Evolutionary conservation across 2,329 filamentous ascomycete genomes (phyloP).

Genomic region (Calonectria hawksworthii): DNA sequence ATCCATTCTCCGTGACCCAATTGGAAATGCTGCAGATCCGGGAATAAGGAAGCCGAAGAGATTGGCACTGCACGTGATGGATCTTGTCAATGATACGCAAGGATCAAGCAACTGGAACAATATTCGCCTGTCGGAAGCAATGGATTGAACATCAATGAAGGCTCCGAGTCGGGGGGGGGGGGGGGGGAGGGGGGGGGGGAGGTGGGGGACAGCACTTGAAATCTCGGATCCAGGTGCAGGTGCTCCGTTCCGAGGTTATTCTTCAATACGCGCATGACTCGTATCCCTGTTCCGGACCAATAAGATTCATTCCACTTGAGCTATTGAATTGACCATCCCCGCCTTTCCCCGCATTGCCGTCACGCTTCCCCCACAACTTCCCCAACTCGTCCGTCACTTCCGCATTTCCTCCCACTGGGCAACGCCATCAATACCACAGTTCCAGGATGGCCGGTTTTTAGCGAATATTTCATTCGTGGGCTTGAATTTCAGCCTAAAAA

Average conservation of each 20-base stretch:
- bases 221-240: not conserved
- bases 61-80: not conserved
- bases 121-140: conserved; percentile 4
- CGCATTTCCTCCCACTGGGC: conserved; percentile 46
- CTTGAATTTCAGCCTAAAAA: conserved; percentile 30
- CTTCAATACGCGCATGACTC: not conserved
- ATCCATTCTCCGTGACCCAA: conserved; percentile 22
- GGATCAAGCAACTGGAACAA: not conserved
- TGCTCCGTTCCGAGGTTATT: conserved; percentile 7
- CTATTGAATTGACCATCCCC: not conserved
- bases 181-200: too few species aligned
- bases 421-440: conserved; percentile 33
- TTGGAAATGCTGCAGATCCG: conserved; percentile 7
- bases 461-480: conserved; percentile 48
- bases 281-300: not conserved
- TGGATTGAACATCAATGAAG: conserved; percentile 6
- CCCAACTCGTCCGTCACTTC: conserved; percentile 32
- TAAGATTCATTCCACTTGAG: not conserved
- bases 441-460: conserved; percentile 46
- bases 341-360: not conserved
- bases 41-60: not conserved
- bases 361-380: not conserved
- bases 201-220: not conserved
- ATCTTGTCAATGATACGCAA: not conserved
- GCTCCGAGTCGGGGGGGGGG: not conserved